Conservation (phyloP, 371 early-diverging fungal genomes). For the Rhizopus sp. region DNA sequence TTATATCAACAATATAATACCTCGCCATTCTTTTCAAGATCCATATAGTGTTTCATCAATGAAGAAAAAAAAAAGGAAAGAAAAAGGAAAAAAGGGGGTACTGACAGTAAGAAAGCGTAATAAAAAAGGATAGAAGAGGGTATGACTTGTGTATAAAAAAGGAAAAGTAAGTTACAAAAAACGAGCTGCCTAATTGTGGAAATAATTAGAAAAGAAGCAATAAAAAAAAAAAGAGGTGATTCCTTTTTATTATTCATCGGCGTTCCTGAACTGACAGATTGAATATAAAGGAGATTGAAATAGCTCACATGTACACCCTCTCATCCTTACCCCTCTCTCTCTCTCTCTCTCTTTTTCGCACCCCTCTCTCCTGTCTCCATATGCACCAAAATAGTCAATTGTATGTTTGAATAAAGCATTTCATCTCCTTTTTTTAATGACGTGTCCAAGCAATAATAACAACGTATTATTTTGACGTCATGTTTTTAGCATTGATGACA, state of each 20-base stretch:
- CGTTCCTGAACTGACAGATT: background rate
- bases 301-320: background rate
- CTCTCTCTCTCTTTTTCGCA: background rate
- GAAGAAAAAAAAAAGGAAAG: conserved; percentile 1
- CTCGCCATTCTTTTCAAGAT: conserved; percentile 30
- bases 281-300: background rate
- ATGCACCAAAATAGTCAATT: too few relatives aligned
- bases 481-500: too few relatives aligned
- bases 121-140: conserved; percentile 1
- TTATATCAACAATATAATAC: conserved; percentile 3
- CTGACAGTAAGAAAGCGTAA: background rate
- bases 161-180: conserved; percentile 1
- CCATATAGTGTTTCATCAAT: conserved; percentile 32
- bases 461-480: too few relatives aligned
- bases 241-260: background rate
- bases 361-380: too few relatives aligned
- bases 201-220: too few relatives aligned
- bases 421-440: too few relatives aligned
- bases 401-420: too few relatives aligned
- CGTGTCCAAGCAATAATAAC: too few relatives aligned
- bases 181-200: too few relatives aligned
- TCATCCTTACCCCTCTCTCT: background rate
- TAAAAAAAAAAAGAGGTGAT: background rate
- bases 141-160: conserved; percentile 2
- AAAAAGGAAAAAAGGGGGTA: conserved; percentile 7